phyloP scores from a whole-genome alignment of 306 rosid species.

The Vigna mungo region DNA sequence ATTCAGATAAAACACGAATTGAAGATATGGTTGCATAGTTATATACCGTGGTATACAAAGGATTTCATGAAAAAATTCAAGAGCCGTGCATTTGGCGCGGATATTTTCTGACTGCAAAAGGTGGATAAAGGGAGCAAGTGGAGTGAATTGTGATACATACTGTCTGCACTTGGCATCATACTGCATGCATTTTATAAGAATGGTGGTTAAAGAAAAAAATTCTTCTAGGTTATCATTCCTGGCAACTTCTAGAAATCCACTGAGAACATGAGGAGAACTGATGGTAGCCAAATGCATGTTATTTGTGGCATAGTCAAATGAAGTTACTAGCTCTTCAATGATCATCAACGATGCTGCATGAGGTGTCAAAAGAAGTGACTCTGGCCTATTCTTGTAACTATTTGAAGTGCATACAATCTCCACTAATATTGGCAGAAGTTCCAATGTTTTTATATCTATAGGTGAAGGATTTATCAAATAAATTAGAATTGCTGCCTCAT shows the following conservation, averaged over 20 bases:
- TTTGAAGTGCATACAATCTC: constrained; percentile 69
- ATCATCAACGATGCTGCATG: constrained; percentile 82
- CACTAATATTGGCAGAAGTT: constrained; percentile 71
- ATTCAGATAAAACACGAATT: constrained; percentile 16
- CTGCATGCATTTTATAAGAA: constrained; percentile 77
- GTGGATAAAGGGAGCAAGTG: constrained; percentile 66
- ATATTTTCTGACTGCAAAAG: constrained; percentile 62
- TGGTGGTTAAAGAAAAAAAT: constrained; percentile 67
- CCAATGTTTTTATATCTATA: constrained; percentile 66
- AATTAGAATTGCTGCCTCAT: constrained; percentile 78
- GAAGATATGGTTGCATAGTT: constrained; percentile 35
- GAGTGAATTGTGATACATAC: constrained; percentile 67
- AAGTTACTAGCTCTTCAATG: constrained; percentile 74
- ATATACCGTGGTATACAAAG: constrained; percentile 77
- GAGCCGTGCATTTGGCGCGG: constrained; percentile 63
- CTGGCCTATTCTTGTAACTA: constrained; percentile 54
- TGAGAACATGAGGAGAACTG: constrained; percentile 72
- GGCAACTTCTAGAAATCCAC: constrained; percentile 71
- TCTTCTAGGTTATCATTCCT: constrained; percentile 65
- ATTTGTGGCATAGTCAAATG: constrained; percentile 71
- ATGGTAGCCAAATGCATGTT: constrained; percentile 77
- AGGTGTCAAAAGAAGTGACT: constrained; percentile 67
- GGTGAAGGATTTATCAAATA: constrained; percentile 81
- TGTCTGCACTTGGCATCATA: constrained; percentile 70
- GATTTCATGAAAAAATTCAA: constrained; percentile 75